These are phyloP conservation scores for Auriscalpium orientale DNA, from an alignment of 768 basidiomycete species.

Conservation along the genomic window DNA sequence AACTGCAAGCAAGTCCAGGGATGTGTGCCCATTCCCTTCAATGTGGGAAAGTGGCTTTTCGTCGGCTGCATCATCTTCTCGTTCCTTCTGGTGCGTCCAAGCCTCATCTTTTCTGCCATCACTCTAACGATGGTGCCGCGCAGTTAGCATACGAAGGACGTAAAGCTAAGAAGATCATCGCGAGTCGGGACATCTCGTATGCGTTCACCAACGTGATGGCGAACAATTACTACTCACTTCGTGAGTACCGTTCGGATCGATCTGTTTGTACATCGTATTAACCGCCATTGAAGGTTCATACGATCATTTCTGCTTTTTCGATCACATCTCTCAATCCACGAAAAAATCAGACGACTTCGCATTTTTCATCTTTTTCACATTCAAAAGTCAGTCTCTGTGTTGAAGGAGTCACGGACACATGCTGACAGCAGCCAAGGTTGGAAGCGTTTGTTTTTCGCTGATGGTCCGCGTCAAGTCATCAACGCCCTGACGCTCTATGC, in stretches of 20 bases:
- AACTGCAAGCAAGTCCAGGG: slow-evolving; percentile 52
- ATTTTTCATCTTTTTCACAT: slow-evolving; percentile 98
- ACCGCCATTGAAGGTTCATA: slow-evolving; percentile 61
- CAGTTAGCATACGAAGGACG: slow-evolving; percentile 87
- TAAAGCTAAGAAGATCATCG: slow-evolving; percentile 91
- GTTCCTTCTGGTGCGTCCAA: slow-evolving; percentile 74
- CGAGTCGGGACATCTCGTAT: slow-evolving; percentile 93
- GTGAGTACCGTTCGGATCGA: slow-evolving; percentile 37
- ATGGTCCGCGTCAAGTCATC: slow-evolving; percentile 95
- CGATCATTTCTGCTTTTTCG: slow-evolving; percentile 97
- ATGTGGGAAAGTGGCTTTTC: slow-evolving; percentile 91
- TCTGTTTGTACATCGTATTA: not conserved
- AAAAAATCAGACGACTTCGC: slow-evolving; percentile 97
- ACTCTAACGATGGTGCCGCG: not conserved
- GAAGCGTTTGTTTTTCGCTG: slow-evolving; percentile 85
- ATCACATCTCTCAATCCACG: slow-evolving; percentile 91
- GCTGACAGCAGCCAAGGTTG: slow-evolving; percentile 42
- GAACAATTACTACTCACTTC: slow-evolving; percentile 91
- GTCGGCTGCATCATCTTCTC: slow-evolving; percentile 97
- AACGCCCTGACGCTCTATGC: slow-evolving; percentile 96
- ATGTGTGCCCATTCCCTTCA: slow-evolving; percentile 83
- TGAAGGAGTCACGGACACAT: not conserved
- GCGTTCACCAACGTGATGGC: slow-evolving; percentile 98
- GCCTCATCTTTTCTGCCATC: not conserved
- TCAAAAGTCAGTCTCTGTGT: slow-evolving; percentile 69